Base-by-base conservation (phyloP, 202 grass and related monocot species). In the Dendrocalamus latiflorus region DNA sequence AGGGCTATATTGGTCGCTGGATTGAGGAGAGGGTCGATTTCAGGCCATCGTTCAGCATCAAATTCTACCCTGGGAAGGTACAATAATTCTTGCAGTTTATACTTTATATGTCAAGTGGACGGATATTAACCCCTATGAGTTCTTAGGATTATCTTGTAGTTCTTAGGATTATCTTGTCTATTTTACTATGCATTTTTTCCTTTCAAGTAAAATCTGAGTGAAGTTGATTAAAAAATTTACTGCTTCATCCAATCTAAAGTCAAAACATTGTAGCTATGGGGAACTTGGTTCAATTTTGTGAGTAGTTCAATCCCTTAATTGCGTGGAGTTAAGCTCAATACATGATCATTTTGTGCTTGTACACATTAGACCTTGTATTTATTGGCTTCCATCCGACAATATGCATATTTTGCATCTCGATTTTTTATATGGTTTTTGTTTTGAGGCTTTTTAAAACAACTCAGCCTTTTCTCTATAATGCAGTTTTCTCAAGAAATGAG, bases 401-500 rank as follows among this genome's bases (percentile, higher is more conserved):
- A 72, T 59, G 55, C 16, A 20, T 72, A 42, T 41, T 72, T 75
- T 63, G 16, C 41, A 33, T 71, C 28, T 26, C 1, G 3, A 17
- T 37, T 61, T 21, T 41, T 42, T 59, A 47, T 33, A 30, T 41
- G 28, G 26, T 76, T 38, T 69, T 16, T 9, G 7, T n/a, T 34
- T 59, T 76, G 17, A 33, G 18, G 18, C 25, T 72, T 42, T 53
- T 74, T 34, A 17, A 77, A 68, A 59, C 8, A 59, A 34, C 39
- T 57, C 20, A 10, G 21, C 10, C 20, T 47, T 47, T 45, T 49
- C 65, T 79, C 1, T 70, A 34, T 79, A 4, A 28, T 64, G 63
- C 86, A 98, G 95, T 98, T 98, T 88, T 95, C 91, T n/a, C 83
- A 38, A 83, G 92, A 98, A 71, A 83, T 93, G 86, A 93, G 93